Conservation (phyloP, 2,329 filamentous ascomycete genomes). For the Neoascochyta sp. region DNA sequence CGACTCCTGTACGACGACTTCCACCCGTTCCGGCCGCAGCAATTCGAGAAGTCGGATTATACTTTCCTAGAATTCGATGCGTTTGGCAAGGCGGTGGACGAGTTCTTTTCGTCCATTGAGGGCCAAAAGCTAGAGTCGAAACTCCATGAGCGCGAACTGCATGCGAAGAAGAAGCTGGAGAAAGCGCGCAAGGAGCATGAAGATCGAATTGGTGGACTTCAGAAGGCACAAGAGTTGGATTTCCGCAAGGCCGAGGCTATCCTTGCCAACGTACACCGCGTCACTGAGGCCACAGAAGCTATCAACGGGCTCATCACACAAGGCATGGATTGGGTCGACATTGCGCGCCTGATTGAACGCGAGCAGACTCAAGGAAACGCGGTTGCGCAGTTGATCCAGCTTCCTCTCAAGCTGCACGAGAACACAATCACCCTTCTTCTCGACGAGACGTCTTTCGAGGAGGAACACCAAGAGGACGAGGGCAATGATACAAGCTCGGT, state of each 20-base stretch:
- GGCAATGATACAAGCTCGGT: slow-evolving; percentile 63
- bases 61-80: slow-evolving; percentile 73
- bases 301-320: slow-evolving; percentile 88
- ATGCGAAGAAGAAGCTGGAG: slow-evolving; percentile 79
- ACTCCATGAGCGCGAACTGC: slow-evolving; percentile 74
- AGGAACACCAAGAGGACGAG: slow-evolving; percentile 56
- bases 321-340: slow-evolving; percentile 97
- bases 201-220: slow-evolving; percentile 77
- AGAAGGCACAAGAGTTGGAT: slow-evolving; percentile 77
- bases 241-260: slow-evolving; percentile 86
- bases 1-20: slow-evolving; percentile 84
- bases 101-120: slow-evolving; percentile 96
- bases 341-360: slow-evolving; percentile 80
- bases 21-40: slow-evolving; percentile 81
- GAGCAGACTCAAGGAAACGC: slow-evolving; percentile 78
- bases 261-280: slow-evolving; percentile 82
- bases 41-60: slow-evolving; percentile 67
- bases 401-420: slow-evolving; percentile 85
- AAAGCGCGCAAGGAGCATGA: slow-evolving; percentile 79
- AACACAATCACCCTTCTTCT: slow-evolving; percentile 81
- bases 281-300: slow-evolving; percentile 88
- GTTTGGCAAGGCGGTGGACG: slow-evolving; percentile 91
- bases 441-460: slow-evolving; percentile 63
- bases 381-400: slow-evolving; percentile 79
- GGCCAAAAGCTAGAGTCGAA: slow-evolving; percentile 85